Base-by-base conservation (phyloP, 257 asterid species). In the Buddleja alternifolia region DNA sequence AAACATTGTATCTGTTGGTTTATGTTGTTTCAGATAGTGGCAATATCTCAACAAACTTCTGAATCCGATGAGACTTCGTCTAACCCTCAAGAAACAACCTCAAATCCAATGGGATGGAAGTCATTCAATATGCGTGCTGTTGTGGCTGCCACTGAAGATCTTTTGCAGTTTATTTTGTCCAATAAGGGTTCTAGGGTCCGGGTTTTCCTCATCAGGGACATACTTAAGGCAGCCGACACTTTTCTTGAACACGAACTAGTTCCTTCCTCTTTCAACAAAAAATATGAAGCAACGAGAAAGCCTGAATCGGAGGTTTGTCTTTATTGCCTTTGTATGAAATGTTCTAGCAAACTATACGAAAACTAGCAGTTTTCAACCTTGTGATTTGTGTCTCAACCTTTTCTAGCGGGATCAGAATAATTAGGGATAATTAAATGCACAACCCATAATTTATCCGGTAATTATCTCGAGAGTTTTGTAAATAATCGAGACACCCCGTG, bases 91-190 rank as follows among this genome's bases (percentile, higher is more conserved):
- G 87, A 72, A 45, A 63, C 51, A 14, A 61, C 81, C 46, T 66
- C 89, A 56, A 69, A 71, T 69, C 78, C 82, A 73, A 58, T 82
- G 53, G 94, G 82, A 69, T 85, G 95, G 95, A 90, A 84, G 72
- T 81, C 96, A 25, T 90, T 90, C 75, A 46, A 90, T 24, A 93
- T 93, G 82, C 86, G 73, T 9, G 88, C 95, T 12, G 98, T 93
- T 52, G 98, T 87, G 45, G 71, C 97, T 68, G 97, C 98, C 47
- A 83, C 96, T 0, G 98, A 93, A 82, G 97, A 93, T 78, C 94
- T 93, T 51, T 82, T 93, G 73, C 80, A 79, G 34, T 93, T 93
- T 71, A 85, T 93, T 64, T 73, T 93, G 74, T 93, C 98, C 20
- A 85, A 80, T 44, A 90, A 86, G 66, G 98, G 98, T 55, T 82